These are phyloP conservation scores for Lyophyllum decastes DNA, from an alignment of 768 basidiomycete species.

Conservation along the genomic window DNA sequence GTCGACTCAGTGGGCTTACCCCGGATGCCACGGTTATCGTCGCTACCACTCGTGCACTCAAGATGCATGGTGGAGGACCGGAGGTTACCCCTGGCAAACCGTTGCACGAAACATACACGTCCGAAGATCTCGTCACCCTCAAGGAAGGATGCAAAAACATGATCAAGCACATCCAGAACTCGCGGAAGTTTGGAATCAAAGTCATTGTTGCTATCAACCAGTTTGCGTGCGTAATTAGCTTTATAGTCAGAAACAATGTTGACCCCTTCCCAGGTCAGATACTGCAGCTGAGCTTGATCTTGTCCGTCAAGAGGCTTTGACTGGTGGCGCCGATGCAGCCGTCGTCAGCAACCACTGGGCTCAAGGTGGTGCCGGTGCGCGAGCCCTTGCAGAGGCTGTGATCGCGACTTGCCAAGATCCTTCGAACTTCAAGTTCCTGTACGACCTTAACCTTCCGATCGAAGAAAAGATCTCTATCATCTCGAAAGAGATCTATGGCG, in stretches of 20 bases:
- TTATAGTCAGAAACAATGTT: background rate
- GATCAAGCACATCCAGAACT: constrained; percentile 91
- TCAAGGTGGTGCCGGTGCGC: constrained; percentile 88
- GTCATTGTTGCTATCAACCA: constrained; percentile 95
- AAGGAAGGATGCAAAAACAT: constrained; percentile 93
- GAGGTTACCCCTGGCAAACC: constrained; percentile 96
- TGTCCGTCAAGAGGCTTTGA: constrained; percentile 75
- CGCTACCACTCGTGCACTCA: constrained; percentile 94
- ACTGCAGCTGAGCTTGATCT: constrained; percentile 87
- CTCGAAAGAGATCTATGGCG: constrained; percentile 90
- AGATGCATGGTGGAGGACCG: constrained; percentile 99
- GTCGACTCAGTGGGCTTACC: constrained; percentile 86
- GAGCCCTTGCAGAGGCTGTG: constrained; percentile 90
- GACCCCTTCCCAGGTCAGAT: constrained; percentile 62
- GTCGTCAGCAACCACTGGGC: constrained; percentile 99
- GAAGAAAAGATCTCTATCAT: constrained; percentile 89
- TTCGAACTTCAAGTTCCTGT: constrained; percentile 91
- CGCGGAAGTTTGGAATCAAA: constrained; percentile 94
- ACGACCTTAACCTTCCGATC: constrained; percentile 81
- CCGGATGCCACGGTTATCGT: constrained; percentile 96
- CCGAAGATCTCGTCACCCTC: constrained; percentile 88
- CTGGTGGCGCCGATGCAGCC: constrained; percentile 91
- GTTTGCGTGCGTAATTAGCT: constrained; percentile 72
- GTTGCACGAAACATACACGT: constrained; percentile 89
- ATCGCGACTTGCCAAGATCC: constrained; percentile 80